These are phyloP conservation scores for Kazachstania bromeliacearum DNA, from an alignment of 805 yeast species.

Conservation along the genomic window DNA sequence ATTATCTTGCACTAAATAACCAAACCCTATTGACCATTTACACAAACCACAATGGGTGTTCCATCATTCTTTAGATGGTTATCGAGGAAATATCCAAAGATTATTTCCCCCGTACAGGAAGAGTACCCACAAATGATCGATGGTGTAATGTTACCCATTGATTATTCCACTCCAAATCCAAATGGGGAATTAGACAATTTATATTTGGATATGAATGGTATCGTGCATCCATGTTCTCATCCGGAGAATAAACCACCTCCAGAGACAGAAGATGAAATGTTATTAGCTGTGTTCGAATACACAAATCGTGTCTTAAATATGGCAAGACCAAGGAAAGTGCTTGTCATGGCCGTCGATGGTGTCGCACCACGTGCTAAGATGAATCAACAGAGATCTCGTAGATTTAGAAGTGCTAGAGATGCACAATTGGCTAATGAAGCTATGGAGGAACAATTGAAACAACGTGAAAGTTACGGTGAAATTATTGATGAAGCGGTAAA, in stretches of 20 bases:
- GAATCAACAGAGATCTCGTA: conserved; percentile 93
- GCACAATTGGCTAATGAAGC: conserved; percentile 73
- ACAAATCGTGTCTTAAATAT: conserved; percentile 85
- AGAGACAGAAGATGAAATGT: conserved; percentile 93
- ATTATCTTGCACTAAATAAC: no score
- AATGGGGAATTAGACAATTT: conserved; percentile 93
- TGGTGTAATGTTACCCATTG: conserved; percentile 55
- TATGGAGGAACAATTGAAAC: conserved; percentile 38
- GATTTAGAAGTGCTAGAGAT: conserved; percentile 87
- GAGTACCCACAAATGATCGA: conserved; percentile 51
- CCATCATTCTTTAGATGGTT: conserved; percentile 98
- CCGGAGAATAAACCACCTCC: conserved; percentile 97
- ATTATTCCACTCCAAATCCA: conserved; percentile 70
- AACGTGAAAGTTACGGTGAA: conserved; percentile 40
- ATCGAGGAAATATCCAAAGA: conserved; percentile 86
- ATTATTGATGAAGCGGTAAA: conserved; percentile 65
- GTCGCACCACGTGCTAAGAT: conserved; percentile 98
- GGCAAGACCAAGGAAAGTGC: conserved; percentile 90
- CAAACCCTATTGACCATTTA: no score
- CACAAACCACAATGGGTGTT: conserved; percentile 83
- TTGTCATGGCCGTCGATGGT: conserved; percentile 96
- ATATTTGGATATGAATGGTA: conserved; percentile 96
- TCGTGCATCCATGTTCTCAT: conserved; percentile 97
- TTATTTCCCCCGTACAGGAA: conserved; percentile 81
- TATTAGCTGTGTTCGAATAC: conserved; percentile 82